Base-by-base conservation (phyloP, 805 yeast genomes). In the Saccharomyces jurei region DNA sequence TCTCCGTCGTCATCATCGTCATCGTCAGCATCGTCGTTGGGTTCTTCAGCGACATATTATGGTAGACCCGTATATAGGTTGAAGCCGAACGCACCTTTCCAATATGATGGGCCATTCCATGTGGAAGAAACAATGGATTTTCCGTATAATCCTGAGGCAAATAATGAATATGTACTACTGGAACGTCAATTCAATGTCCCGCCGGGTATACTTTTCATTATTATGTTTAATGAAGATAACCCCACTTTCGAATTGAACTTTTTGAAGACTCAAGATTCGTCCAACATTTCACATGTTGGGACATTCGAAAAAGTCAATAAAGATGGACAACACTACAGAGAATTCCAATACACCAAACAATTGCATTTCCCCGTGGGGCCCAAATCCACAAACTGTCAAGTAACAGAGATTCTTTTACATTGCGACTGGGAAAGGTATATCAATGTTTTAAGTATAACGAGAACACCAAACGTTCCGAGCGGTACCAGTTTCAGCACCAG, bases 391-490 rank as follows among this genome's bases (percentile, higher is more conserved):
- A 82, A 78, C 54, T 88, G 96, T 66, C 56, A 72, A n/a, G 82
- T 80, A 14, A 71, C 69, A 2, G 97, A 90, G 61, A 72, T 76
- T 0, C 75, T 87, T 22, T 80, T 82, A 48, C 71, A 77, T 49
- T 68, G 63, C 54, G 82, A 84, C 60, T 67, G 76, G 17, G 70
- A 75, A 4, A 74, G 75, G n/a, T 76, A 77, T 57, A 78, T 88
- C 29, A 78, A 82, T 53, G 80, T 89, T 5, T 71, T 81, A 1
- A 81, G 83, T 41, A 75, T 79, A 0, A 81, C 92, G 0, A 74
- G 71, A 25, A 90, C 98, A 0, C 99, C 98, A 0, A 91, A 88
- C 64, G 97, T 92, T 17, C 99, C 99, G 0, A 86, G 89, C 61
- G 99, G 99, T 2, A 77, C 77, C 44, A 78, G 87, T 0, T 92